These are phyloP conservation scores for Fomitiporia mediterranea DNA, from an alignment of 1,284 basidiomycete genomes.

Conservation along the genomic window DNA sequence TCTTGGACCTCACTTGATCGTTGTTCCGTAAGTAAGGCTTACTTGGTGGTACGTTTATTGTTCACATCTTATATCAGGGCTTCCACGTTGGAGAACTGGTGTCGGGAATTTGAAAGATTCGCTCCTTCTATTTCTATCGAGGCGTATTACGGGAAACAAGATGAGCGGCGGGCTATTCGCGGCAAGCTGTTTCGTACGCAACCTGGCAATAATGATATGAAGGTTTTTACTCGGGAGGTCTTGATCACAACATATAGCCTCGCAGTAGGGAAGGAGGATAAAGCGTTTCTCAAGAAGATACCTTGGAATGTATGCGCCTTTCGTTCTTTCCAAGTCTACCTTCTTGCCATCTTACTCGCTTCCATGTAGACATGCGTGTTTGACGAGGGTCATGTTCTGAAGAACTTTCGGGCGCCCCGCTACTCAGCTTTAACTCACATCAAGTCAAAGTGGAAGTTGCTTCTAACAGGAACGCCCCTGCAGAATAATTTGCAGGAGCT, in stretches of 20 bases:
- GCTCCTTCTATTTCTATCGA: conserved; percentile 83
- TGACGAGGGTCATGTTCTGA: conserved; percentile 94
- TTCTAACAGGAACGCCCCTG: conserved; percentile 94
- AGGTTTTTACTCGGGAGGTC: conserved; percentile 78
- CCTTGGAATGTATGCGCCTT: conserved; percentile 78
- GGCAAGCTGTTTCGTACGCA: conserved; percentile 63
- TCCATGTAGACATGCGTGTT: conserved; percentile 77
- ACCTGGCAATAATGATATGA: conserved; percentile 36
- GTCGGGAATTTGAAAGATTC: conserved; percentile 91
- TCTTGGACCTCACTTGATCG: conserved; percentile 86
- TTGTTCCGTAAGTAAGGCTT: conserved; percentile 76
- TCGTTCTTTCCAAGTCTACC: not conserved
- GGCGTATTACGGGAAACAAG: conserved; percentile 92
- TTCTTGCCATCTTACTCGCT: conserved; percentile 8
- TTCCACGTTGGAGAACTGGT: conserved; percentile 98
- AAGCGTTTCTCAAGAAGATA: conserved; percentile 87
- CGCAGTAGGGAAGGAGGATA: conserved; percentile 85
- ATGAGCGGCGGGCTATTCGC: conserved; percentile 77
- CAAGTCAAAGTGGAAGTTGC: conserved; percentile 82
- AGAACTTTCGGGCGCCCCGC: conserved; percentile 95
- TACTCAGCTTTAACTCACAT: conserved; percentile 88
- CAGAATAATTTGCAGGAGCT: conserved; percentile 93
- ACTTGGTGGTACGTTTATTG: conserved; percentile 5
- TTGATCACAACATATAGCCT: conserved; percentile 96
- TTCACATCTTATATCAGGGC: conserved; percentile 47